Conservation (phyloP, 768 basidiomycete species). For the Vararia minispora region DNA sequence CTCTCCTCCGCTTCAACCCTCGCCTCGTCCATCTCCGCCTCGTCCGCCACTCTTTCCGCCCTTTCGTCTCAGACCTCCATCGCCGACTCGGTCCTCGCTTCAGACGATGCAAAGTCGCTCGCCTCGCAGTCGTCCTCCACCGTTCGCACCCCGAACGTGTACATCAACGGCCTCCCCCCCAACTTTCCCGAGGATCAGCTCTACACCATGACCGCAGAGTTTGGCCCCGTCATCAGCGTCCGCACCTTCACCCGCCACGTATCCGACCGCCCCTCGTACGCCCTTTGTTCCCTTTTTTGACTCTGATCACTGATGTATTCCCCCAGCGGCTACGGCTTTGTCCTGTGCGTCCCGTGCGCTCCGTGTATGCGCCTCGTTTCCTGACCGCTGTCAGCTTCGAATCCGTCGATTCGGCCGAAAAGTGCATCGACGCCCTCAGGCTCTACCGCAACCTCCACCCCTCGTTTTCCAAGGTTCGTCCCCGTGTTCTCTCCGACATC, state of each 20-base stretch:
- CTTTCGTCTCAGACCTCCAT: constrained; percentile 5
- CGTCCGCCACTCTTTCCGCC: constrained; percentile 2
- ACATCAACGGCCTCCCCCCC: constrained; percentile 81
- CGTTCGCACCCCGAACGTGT: constrained; percentile 58
- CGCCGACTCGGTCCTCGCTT: not conserved
- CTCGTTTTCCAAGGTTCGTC: constrained; percentile 68
- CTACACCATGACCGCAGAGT: constrained; percentile 59
- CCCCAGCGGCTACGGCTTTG: constrained; percentile 66
- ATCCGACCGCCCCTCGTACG: constrained; percentile 51
- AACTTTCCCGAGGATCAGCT: constrained; percentile 76
- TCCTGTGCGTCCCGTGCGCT: constrained; percentile 40
- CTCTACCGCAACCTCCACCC: constrained; percentile 73
- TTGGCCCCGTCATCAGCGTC: constrained; percentile 65
- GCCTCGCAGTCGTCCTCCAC: not conserved
- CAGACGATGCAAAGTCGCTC: not conserved
- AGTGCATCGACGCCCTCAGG: constrained; percentile 61
- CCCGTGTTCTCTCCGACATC: constrained; percentile 2
- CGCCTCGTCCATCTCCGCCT: constrained; percentile 7
- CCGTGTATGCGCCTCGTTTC: not conserved
- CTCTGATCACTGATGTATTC: not conserved
- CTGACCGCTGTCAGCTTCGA: constrained; percentile 41
- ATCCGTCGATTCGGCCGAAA: constrained; percentile 53
- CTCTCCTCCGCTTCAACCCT: no score
- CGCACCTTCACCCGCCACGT: constrained; percentile 78
- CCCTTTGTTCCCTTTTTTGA: constrained; percentile 15